Evolutionary conservation across 495 filamentous ascomycete genomes (phyloP).

Genomic region (Cenococcum geophilum): DNA sequence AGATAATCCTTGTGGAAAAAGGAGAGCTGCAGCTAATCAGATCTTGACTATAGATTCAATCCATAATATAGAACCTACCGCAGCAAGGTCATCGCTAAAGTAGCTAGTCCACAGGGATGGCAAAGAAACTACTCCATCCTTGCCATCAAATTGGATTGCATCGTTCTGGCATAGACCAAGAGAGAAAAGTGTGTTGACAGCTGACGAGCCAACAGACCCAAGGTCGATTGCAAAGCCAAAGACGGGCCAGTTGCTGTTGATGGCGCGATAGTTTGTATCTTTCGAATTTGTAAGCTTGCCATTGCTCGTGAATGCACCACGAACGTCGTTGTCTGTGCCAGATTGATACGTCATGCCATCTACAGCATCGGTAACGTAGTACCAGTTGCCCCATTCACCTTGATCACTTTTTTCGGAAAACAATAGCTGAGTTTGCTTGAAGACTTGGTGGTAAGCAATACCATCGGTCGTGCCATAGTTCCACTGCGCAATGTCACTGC

Average conservation of each 20-base stretch:
- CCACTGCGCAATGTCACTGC: constrained; percentile 45
- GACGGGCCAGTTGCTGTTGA: constrained; percentile 48
- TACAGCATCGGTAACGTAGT: constrained; percentile 49
- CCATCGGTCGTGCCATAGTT: constrained; percentile 43
- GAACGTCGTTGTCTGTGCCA: constrained; percentile 46
- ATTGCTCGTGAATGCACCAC: constrained; percentile 42
- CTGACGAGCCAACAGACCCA: constrained; percentile 40
- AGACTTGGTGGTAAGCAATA: constrained; percentile 56
- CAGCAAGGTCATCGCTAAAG: constrained; percentile 45
- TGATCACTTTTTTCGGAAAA: constrained; percentile 68
- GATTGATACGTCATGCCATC: constrained; percentile 41
- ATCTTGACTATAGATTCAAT: neutral
- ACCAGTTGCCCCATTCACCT: constrained; percentile 80
- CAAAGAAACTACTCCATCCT: constrained; percentile 35
- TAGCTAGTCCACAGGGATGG: constrained; percentile 53
- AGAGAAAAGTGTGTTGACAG: constrained; percentile 45
- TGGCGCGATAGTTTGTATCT: constrained; percentile 50
- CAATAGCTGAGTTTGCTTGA: constrained; percentile 54
- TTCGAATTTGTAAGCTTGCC: constrained; percentile 44
- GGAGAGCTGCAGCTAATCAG: constrained; percentile 34
- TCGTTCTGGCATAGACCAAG: constrained; percentile 50
- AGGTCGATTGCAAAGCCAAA: constrained; percentile 52
- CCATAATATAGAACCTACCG: constrained; percentile 48
- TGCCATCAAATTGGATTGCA: constrained; percentile 50
- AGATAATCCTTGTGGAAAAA: constrained; percentile 53